Evolutionary conservation across 1,284 basidiomycete species (phyloP), one percentile per base, ranked within the genome.

Genomic region (Moesziomyces globuligerus): DNA sequence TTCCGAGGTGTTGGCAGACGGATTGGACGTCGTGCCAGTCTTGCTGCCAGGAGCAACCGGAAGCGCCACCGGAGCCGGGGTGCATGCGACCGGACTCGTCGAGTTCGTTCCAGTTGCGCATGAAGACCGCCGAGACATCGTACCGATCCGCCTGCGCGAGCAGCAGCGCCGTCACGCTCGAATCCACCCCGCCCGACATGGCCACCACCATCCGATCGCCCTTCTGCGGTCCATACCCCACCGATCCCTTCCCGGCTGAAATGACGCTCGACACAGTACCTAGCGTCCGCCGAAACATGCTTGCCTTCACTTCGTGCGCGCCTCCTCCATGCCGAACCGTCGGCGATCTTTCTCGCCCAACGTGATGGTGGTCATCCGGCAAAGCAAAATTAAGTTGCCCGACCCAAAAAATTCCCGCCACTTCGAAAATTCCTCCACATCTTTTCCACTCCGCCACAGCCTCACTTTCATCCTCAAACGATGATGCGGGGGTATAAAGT

Each of bases 171-270:
- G 65, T 69, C 11, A 81, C 78, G 11, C 70, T 93, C 1, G 94
- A 96, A 83, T 98, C 94, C 4, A 98, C 94, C 0, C 95, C 95
- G 34, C 95, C 95, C 0, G 93, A 96, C 90, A 97, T 93, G 26
- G 91, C 93, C 3, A 96, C 88, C 0, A 92, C 88, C 43, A 97
- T 92, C 5, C 39, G 48, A n/a, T 73, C 70, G 23, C 72, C 70
- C 24, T 93, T 74, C 20, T 46, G 37, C 7, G 64, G 69, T 2
- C 68, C 68, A 41, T 60, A 28, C 4, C 28, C 32, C 32, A n/a
- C n/a, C n/a, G n/a, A n/a, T n/a, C n/a, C n/a, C n/a, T n/a, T n/a
- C n/a, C n/a, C n/a, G n/a, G n/a, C n/a, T n/a, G n/a, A n/a, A n/a
- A n/a, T n/a, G n/a, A n/a, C n/a, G n/a, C n/a, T n/a, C n/a, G n/a